phyloP scores from a whole-genome alignment of 257 asterid genomes.

The Eustoma russellianum region DNA sequence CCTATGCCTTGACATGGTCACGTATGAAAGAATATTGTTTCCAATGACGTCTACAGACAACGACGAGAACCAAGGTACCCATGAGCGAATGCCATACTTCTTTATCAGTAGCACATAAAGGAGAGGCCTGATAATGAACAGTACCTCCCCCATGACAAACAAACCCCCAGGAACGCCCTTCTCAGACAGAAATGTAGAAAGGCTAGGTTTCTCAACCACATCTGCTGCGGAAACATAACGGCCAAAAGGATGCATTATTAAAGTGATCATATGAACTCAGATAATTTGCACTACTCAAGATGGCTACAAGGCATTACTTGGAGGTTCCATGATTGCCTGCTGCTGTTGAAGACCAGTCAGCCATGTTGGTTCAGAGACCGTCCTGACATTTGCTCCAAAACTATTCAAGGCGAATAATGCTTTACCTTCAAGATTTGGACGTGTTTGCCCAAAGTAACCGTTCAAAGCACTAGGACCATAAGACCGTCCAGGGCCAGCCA shows the following conservation, averaged over 20 bases:
- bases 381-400: conserved; percentile 74
- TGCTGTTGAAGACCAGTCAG: conserved; percentile 66
- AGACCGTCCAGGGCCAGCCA: conserved; percentile 26
- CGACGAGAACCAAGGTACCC: conserved; percentile 90
- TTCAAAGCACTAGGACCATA: conserved; percentile 31
- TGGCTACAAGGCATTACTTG: conserved; percentile 23
- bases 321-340: conserved; percentile 55
- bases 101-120: conserved; percentile 66
- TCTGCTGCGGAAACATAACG: conserved; percentile 24
- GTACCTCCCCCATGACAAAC: conserved; percentile 71
- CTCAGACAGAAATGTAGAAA: conserved; percentile 53
- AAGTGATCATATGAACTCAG: background rate
- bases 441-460: conserved; percentile 32
- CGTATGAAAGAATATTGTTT: conserved; percentile 48
- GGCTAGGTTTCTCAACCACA: conserved; percentile 32
- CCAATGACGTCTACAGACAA: conserved; percentile 63
- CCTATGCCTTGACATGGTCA: conserved; percentile 20
- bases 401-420: conserved; percentile 86
- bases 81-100: conserved; percentile 62
- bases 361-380: conserved; percentile 72
- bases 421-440: conserved; percentile 71
- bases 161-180: conserved; percentile 73
- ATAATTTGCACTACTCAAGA: background rate
- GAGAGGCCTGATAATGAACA: conserved; percentile 78
- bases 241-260: background rate